Percentiles rank a stretch among this genome's conserved stretches.
Evolutionary conservation across 768 basidiomycete genomes (phyloP).

Genomic region (Auricularia sp.): DNA sequence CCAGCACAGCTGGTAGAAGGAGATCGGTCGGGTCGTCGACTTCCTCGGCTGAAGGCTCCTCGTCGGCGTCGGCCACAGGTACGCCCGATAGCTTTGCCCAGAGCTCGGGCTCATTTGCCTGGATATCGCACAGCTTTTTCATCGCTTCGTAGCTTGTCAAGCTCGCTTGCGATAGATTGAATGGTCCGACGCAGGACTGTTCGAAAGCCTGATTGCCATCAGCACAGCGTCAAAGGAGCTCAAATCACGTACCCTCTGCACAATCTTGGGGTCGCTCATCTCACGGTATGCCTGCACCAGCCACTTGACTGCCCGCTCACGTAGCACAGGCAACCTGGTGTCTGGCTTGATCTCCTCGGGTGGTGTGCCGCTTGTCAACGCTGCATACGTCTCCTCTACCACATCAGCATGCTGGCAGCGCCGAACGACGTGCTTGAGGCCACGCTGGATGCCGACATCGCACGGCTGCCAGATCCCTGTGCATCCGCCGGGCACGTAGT

Average conservation of each 20-base stretch:
- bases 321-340: slow-evolving; percentile 13
- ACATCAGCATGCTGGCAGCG: slow-evolving; percentile 26
- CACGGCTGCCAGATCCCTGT: slow-evolving; percentile 26
- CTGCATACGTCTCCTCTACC: slow-evolving; percentile 19
- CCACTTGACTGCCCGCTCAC: slow-evolving; percentile 21
- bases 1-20: too few species aligned
- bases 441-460: slow-evolving; percentile 28
- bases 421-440: slow-evolving; percentile 26
- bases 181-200: slow-evolving; percentile 14
- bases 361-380: slow-evolving; percentile 15
- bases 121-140: not conserved
- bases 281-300: slow-evolving; percentile 23
- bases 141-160: slow-evolving; percentile 12
- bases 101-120: not conserved
- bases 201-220: slow-evolving; percentile 18
- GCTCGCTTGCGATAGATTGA: slow-evolving; percentile 21
- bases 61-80: not conserved
- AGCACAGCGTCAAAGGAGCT: not conserved
- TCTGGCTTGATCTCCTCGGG: slow-evolving; percentile 14
- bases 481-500: slow-evolving; percentile 25
- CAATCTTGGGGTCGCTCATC: slow-evolving; percentile 19
- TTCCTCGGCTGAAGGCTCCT: not conserved
- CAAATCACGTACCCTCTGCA: slow-evolving; percentile 7
- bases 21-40: not conserved
- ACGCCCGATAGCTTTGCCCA: not conserved